Base-by-base conservation (phyloP, 2,329 filamentous ascomycete species). In the Ceratocystis ficicola region DNA sequence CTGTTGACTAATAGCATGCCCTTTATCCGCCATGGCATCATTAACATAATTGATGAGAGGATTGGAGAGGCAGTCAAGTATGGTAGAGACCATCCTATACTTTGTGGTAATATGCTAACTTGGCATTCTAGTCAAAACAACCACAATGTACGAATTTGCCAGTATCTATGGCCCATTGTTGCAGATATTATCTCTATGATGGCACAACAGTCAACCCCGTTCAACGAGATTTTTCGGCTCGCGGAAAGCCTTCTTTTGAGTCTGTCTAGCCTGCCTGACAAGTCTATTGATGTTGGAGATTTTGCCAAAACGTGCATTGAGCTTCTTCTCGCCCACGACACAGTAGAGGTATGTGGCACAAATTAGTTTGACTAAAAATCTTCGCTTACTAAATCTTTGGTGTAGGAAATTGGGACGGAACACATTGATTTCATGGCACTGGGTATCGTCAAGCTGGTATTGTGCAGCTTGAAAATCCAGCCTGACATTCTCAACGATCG, bases 131-230 rank as follows among this genome's bases (percentile, higher is more conserved):
- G 61, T 32, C 69, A 72, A 20, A 12, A 10, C n/a, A 41, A 12
- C n/a, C 52, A 20, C 8, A 63, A 1, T 62, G 64, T 22, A 30
- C 48, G 63, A 3, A 55, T 75, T 62, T 66, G 69, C 6, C 67
- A 65, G 25, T 74, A 71, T 55, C 70, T 75, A 30, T 76, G 73
- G 72, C 68, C 69, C 3, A 72, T 75, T 50, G 68, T 75, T 25
- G 71, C 73, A 22, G 71, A 72, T 32, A 72, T 77, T 7, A 69
- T 79, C 17, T 71, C 73, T 7, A 69, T 72, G 44, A 73, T 74
- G 30, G 70, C 71, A 20, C 63, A 46, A 4, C 69, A 72, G 64
- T 72, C 75, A 36, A 66, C 65, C 30, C 74, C 76, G 28, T 74
- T 73, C 62, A 72, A 72, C 62, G 74, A 75, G 64, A 68, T 73